Base-by-base conservation (phyloP, 768 basidiomycete genomes). In the Boletus rubropictus region DNA sequence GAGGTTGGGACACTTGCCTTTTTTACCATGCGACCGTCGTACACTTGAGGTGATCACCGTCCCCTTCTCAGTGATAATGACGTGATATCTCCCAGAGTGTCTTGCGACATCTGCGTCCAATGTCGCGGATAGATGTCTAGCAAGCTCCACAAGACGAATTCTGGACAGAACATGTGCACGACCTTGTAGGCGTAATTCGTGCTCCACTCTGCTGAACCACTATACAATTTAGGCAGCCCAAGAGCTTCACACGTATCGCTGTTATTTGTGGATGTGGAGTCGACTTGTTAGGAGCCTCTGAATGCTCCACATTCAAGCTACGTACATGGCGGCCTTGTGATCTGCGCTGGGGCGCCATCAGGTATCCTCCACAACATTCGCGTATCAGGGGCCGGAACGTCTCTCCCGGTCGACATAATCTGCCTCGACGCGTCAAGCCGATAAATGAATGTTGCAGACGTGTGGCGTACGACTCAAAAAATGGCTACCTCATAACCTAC, bases 71-170 rank as follows among this genome's bases (percentile, higher is more conserved):
- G 1, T 21, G 48, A 27, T 36, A 25, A 49, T 10, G n/a, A 25
- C 33, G 9, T 29, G 7, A 6, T 10, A 7, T 31, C 17, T 25
- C 25, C 22, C 29, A 29, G 15, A 28, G 17, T 3, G 31, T 24
- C 25, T 4, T 40, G 55, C 27, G 40, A 28, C 44, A 32, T 24
- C 35, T 42, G 24, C 28, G 40, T 22, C 25, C 18, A 18, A 14
- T 24, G 4, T 10, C n/a, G 33, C 50, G 45, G 36, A 43, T n/a
- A n/a, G 46, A 42, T 29, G 39, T 49, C 32, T 39, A 8, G 15
- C 7, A 15, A 34, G 38, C 35, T 35, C 44, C 51, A 58, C 34
- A 42, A n/a, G 12, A 28, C 15, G 34, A 39, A 14, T 36, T 41
- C 29, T 25, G 8, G 27, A 21, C 20, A n/a, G 29, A 42, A 24